phyloP scores from a whole-genome alignment of 495 filamentous ascomycete genomes.

The Podospora tetraspora region DNA sequence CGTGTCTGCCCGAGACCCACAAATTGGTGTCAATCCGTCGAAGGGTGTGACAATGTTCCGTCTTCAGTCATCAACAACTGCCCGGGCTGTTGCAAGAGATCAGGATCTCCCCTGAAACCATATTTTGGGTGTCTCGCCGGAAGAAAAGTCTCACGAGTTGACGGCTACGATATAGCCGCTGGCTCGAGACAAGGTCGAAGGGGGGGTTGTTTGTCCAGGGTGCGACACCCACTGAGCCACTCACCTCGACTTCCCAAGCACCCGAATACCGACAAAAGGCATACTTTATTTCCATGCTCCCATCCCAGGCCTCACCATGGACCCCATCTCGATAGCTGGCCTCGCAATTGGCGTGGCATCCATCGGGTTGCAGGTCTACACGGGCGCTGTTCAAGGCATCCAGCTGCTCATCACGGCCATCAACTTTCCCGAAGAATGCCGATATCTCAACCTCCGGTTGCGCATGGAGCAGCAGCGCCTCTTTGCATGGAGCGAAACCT shows the following conservation, averaged over 20 bases:
- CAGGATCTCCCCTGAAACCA: not conserved
- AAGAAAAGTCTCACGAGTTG: not conserved
- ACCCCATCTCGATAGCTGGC: conserved; percentile 37
- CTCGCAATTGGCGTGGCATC: conserved; percentile 39
- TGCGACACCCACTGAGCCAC: not conserved
- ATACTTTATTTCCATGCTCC: not conserved
- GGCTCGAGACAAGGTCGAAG: not conserved
- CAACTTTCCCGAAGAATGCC: conserved; percentile 38
- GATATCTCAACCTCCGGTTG: conserved; percentile 39
- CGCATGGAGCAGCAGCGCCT: conserved; percentile 44
- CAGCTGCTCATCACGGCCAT: conserved; percentile 40
- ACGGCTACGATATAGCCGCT: not conserved
- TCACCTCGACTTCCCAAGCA: not conserved
- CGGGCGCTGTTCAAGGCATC: conserved; percentile 40
- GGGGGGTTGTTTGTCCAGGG: not conserved
- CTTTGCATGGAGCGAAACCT: conserved; percentile 45
- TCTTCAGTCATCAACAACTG: not conserved
- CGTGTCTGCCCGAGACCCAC: not conserved
- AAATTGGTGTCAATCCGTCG: not conserved
- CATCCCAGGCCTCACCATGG: conserved; percentile 24
- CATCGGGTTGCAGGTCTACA: conserved; percentile 39
- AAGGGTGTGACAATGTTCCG: not conserved
- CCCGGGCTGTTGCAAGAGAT: not conserved
- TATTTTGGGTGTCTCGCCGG: not conserved
- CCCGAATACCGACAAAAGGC: not conserved